These are phyloP conservation scores for Metschnikowia noctiluminum DNA, from an alignment of 805 yeast species.

Conservation along the genomic window DNA sequence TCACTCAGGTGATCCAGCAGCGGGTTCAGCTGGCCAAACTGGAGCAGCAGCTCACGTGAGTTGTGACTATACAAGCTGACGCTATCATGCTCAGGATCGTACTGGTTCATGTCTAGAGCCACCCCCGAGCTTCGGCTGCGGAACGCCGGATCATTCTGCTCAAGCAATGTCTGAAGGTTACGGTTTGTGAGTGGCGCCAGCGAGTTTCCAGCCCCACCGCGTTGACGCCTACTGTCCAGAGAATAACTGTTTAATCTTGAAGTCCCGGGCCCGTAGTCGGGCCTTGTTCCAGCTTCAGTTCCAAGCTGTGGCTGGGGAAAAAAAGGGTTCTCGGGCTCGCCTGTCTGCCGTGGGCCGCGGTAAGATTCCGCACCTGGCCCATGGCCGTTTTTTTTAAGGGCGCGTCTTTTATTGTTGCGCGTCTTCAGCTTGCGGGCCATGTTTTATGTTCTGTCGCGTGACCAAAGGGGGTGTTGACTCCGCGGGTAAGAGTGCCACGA, in stretches of 20 bases:
- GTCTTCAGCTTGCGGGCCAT: slow-evolving; percentile 14
- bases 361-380: neutral
- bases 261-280: neutral
- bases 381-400: slow-evolving; percentile 3
- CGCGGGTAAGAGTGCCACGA: neutral
- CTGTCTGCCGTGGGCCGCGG: neutral
- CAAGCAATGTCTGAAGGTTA: slow-evolving; percentile 31
- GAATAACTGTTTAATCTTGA: neutral
- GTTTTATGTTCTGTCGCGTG: too few species aligned
- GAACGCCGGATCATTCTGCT: slow-evolving; percentile 10
- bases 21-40: slow-evolving; percentile 58
- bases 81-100: slow-evolving; percentile 9
- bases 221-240: slow-evolving; percentile 4
- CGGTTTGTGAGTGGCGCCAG: slow-evolving; percentile 36
- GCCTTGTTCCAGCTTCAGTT: neutral
- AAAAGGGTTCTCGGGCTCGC: neutral
- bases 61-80: slow-evolving; percentile 9
- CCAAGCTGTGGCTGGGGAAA: neutral
- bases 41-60: slow-evolving; percentile 21
- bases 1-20: slow-evolving; percentile 58
- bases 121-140: slow-evolving; percentile 21
- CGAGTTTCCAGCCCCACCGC: neutral
- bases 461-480: neutral
- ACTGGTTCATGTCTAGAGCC: slow-evolving; percentile 39
- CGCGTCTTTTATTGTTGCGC: slow-evolving; percentile 9